Base-by-base conservation (phyloP, 164 flowering plant species). In the Nymphaea thermarum region DNA sequence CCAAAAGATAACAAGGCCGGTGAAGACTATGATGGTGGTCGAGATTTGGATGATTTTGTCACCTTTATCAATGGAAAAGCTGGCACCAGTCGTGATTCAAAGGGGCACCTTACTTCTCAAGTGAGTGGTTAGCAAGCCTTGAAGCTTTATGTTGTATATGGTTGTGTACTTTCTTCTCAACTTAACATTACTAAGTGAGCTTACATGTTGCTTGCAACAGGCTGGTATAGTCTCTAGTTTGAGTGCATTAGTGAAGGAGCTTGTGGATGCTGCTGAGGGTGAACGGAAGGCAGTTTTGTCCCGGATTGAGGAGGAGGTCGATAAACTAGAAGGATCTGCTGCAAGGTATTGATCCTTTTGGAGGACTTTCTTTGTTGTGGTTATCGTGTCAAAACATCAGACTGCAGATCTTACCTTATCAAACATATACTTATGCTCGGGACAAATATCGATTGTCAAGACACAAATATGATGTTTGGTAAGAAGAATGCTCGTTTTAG, bases 1-100 rank as follows among this genome's bases (percentile, higher is more conserved):
- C 98, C 99, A 4, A 92, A 82, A 80, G 72, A 77, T 79, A 92
- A 95, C 78, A 92, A 95, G 80, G 97, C 81, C 71, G 99, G 98
- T 73, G 97, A 90, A 74, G 98, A 88, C 6, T 95, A 87, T 80
- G 94, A 87, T 5, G 99, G 90, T 75, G 98, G 90, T n/a, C 81
- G 96, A 66, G 98, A 95, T 73, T 43, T 89, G 42, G 91, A 86
- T 25, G 93, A 86, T 73, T 95, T 95, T 74, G 96, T 92, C 16
- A 77, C 66, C 70, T 92, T 92, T 78, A 84, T 95, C 76, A 95
- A 95, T 74, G 93, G 87, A 68, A 88, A 89, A 70, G 82, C 83
- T 77, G 96, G 90, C 60, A 90, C 94, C 43, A 88, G 84, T 70
- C 92, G 99, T 68, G 96, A 95, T 82, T 85, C 73, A 15, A 90